Conservation (phyloP, 352 stramenopile species). For the Phytophthora pseudosyringae region DNA sequence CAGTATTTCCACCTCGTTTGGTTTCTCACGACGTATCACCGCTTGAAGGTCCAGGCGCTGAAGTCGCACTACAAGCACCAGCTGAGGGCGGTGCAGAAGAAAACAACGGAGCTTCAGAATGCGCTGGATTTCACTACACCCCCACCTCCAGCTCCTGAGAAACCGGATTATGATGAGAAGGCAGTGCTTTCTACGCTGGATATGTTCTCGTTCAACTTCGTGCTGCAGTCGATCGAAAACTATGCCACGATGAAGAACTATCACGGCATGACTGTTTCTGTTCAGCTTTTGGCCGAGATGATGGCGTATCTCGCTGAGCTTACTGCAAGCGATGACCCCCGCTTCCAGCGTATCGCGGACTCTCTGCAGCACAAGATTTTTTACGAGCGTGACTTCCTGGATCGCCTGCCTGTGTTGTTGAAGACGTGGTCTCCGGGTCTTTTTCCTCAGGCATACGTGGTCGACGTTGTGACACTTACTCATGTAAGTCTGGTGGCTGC, state of each 20-base stretch:
- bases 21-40: slow-evolving; percentile 87
- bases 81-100: slow-evolving; percentile 60
- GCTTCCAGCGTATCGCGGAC: slow-evolving; percentile 84
- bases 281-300: slow-evolving; percentile 85
- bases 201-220: slow-evolving; percentile 93
- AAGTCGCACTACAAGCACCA: slow-evolving; percentile 74
- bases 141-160: slow-evolving; percentile 42
- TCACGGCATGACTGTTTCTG: slow-evolving; percentile 80
- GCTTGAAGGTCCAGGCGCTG: slow-evolving; percentile 72
- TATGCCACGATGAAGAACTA: slow-evolving; percentile 84
- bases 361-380: slow-evolving; percentile 90
- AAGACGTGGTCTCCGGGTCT: slow-evolving; percentile 78
- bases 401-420: slow-evolving; percentile 80
- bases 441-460: slow-evolving; percentile 71
- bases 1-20: slow-evolving; percentile 90
- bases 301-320: slow-evolving; percentile 87
- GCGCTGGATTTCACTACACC: slow-evolving; percentile 62
- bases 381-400: slow-evolving; percentile 89
- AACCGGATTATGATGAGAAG: slow-evolving; percentile 77
- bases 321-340: slow-evolving; percentile 68
- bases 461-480: slow-evolving; percentile 86
- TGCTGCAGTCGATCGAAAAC: slow-evolving; percentile 89
- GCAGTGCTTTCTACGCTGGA: slow-evolving; percentile 84
- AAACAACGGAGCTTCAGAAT: slow-evolving; percentile 54
- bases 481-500: slow-evolving; percentile 57